Base-by-base conservation (phyloP, 352 stramenopile genomes). In the Pythium guiyangense region DNA sequence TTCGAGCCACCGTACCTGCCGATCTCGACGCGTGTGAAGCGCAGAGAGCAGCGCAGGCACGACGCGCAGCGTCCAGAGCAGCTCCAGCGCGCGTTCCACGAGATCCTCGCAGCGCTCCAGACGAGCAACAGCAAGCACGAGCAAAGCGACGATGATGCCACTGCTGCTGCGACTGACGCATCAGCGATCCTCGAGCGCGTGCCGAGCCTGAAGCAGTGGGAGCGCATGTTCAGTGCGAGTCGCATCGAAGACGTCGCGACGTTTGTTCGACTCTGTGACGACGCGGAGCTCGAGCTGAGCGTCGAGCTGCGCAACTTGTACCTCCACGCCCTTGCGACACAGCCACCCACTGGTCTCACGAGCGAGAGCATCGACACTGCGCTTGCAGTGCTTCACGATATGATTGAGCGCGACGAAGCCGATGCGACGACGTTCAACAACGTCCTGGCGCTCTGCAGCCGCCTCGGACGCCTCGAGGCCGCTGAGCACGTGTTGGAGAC, bases 361-460 rank as follows among this genome's bases (percentile, higher is more conserved):
- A 37, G 31, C 22, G 39, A 45, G 22, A 54, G 27, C 56, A n/a
- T 78, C 63, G 14, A 43, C 71, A 34, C 70, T 63, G 29, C 39
- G 70, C 14, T 83, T 20, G 35, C 20, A 17, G 34, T 77, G 52
- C n/a, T 86, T 22, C 58, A 84, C 31, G 54, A 68, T 29, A 69
- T 86, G 55, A 67, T 79, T 46, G 12, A 26, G 3, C 50, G 45
- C 10, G 25, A 34, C 29, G 54, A 20, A 0, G 73, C 64, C 15
- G 64, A 52, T 27, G 46, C 53, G 22, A 49, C 37, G 46, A 70
- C 69, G 14, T 78, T 84, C 29, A 72, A 82, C 48, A 65, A 58
- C 27, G 59, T 82, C 1, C 53, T 86, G 49, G 57, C 53, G 44
- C 55, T 59, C 42, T 82, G 75, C 27, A 72, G 69, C 15, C 71